Base-by-base conservation (phyloP, 768 basidiomycete genomes). In the Lentinula raphanica region DNA sequence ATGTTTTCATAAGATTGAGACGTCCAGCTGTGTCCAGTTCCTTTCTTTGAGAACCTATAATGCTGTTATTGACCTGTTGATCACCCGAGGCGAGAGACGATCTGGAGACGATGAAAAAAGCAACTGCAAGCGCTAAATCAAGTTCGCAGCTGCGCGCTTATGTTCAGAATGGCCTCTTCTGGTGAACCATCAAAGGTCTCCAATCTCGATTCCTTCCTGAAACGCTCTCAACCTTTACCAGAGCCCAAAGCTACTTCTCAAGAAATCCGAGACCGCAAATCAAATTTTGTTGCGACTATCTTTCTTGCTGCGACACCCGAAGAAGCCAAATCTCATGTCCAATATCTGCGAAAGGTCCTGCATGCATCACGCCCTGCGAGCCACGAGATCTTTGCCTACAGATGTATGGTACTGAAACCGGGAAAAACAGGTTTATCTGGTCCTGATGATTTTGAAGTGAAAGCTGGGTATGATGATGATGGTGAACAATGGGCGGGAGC, bases 331-430 rank as follows among this genome's bases (percentile, higher is more conserved):
- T 38, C 51, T 11, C 51, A 39, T 39, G 36, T 39, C 8, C 32
- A 53, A 39, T 40, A 50, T 69, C 72, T 25, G 76, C 76, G 38
- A 70, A 82, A 82, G 56, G 79, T 86, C 40, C 68, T 84, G 1
- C 88, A 90, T 64, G 77, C 74, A 4, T 61, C 75, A 35, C 82
- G 79, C 40, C 82, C 79, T 11, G 86, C 87, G 0, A 75, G 84
- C 11, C 87, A 91, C 62, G 85, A 89, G 66, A 88, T 94, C 44
- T 75, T 79, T 38, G 92, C 90, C 5, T 94, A 87, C 86, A 76
- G 92, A 32, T 86, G 83, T 64, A 89, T 94, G 86, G 77, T 78
- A 0, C 70, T 88, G 56, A 90, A 85, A 68, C 64, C 74, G 11
- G 88, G 86, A 2, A 75, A 73, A 49, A 83, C 79, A 2, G 92